Base-by-base conservation (phyloP, 352 stramenopile species). In the Globisporangium camurandrum region DNA sequence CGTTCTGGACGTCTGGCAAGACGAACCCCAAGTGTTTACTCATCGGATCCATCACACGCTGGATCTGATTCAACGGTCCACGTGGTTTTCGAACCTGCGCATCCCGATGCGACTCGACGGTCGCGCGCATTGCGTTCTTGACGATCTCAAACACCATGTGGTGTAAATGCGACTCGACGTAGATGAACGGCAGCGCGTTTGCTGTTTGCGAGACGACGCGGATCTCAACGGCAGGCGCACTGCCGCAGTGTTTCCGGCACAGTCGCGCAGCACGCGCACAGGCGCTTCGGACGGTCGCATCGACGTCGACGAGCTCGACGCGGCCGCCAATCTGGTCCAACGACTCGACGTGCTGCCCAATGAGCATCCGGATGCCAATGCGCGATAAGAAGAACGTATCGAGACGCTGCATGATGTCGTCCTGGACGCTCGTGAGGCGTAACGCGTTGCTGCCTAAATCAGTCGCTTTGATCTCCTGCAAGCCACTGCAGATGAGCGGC, bases 361-460 rank as follows among this genome's bases (percentile, higher is more conserved):
- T 99, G 58, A 99, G 81, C 57, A 99, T 98, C 46, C 97, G 93
- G 66, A 99, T 99, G 30, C 96, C 97, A 57, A 99, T 99, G 23
- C 97, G 84, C 20, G 81, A 95, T 30, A 98, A 85, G 64, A 99
- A 99, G 69, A 99, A 99, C 45, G 88, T 86, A 72, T 99, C 96
- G 36, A 99, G 75, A 54, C 71, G 74, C 31, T 76, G 51, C 54
- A 81, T 82, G 41, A 92, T 65, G 49, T 89, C 77, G 27, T 89
- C 81, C 41, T 92, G 81, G 28, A 82, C 71, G 40, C 62, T 71
- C 26, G 68, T 60, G 34, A 85, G 67, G 43, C 74, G 67, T 48
- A 92, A 59, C 22, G 75, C 71, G 46, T 68, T 81, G 47, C 67
- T 65, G 42, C 75, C 77, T 11, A 86, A 53, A 48, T 88, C 75